Percentiles rank a stretch among this genome's conserved stretches.
phyloP scores from a whole-genome alignment of 257 asterid species.

The Solanum lignicaule region DNA sequence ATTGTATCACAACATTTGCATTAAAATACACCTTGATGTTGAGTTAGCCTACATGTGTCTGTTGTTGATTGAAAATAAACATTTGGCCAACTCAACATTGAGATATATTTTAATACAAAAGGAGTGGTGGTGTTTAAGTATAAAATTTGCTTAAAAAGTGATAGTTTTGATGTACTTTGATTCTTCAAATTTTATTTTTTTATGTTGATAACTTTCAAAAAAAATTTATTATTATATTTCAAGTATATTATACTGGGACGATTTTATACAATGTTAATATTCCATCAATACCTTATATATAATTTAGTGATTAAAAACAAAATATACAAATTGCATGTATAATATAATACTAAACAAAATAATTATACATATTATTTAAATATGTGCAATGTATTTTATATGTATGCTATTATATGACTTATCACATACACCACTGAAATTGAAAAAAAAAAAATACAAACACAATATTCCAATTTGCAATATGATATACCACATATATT shows the following conservation, averaged over 20 bases:
- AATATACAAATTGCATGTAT: background rate
- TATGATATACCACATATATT: background rate
- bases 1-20: background rate
- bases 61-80: background rate
- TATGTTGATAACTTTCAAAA: background rate
- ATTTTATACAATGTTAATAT: background rate
- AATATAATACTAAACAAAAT: background rate
- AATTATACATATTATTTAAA: background rate
- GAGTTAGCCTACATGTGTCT: background rate
- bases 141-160: background rate
- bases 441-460: background rate
- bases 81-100: background rate
- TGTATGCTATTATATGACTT: background rate
- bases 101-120: background rate
- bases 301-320: background rate
- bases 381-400: background rate
- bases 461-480: background rate
- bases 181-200: background rate
- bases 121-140: background rate
- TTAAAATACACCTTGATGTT: background rate
- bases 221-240: rapidly evolving
- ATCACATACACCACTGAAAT: background rate
- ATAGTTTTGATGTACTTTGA: background rate
- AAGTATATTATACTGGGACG: background rate
- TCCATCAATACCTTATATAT: background rate